Evolutionary conservation across 768 basidiomycete species (phyloP).

Genomic region (Daedaleopsis sinensis): DNA sequence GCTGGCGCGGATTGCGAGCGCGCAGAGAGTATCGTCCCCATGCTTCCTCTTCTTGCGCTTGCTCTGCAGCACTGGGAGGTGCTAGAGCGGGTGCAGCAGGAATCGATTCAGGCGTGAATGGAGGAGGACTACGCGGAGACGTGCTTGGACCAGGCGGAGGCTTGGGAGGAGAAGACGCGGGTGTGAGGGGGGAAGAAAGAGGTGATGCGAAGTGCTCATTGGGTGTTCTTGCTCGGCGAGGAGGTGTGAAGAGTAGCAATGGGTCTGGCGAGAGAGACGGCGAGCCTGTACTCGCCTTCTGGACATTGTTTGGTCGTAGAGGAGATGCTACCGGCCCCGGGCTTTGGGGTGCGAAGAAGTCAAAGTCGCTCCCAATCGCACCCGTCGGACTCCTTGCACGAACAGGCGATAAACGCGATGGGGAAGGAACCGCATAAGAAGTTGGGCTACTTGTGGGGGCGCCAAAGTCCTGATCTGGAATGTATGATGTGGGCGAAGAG

Average conservation of each 20-base stretch:
- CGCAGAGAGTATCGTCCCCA: slow-evolving; percentile 56
- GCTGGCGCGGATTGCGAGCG: slow-evolving; percentile 53
- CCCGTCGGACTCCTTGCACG: background rate
- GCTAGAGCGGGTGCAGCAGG: background rate
- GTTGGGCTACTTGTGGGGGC: background rate
- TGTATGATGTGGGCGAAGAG: background rate
- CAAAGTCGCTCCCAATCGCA: background rate
- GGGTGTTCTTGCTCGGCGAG: background rate
- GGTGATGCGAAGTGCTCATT: background rate
- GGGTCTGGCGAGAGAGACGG: slow-evolving; percentile 18
- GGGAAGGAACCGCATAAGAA: background rate
- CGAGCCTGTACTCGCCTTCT: slow-evolving; percentile 3
- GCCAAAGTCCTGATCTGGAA: background rate
- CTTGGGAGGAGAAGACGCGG: slow-evolving; percentile 1
- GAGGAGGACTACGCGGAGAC: background rate
- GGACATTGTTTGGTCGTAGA: background rate
- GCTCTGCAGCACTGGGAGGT: background rate
- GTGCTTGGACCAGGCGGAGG: background rate
- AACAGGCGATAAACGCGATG: background rate
- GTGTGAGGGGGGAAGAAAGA: slow-evolving; percentile 16
- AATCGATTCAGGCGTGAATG: background rate
- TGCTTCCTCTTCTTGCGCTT: background rate
- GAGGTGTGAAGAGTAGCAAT: slow-evolving; percentile 17
- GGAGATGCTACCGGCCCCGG: background rate
- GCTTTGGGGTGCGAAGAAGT: background rate